phyloP scores from a whole-genome alignment of 257 asterid species.

The Avicennia marina region DNA sequence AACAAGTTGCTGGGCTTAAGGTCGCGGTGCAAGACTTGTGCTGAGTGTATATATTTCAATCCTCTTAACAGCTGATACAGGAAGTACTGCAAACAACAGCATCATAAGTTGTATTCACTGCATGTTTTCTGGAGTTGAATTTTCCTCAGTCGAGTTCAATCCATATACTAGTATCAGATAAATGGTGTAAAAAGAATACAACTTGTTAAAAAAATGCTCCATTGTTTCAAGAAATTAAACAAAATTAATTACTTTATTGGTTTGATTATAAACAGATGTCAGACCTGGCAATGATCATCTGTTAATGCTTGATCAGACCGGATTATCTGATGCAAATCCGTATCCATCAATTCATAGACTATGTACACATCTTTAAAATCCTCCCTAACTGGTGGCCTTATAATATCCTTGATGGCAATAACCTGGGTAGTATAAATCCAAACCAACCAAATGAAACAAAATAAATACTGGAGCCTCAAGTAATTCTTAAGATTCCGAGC shows the following conservation, averaged over 20 bases:
- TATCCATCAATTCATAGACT: conserved; percentile 79
- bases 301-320: conserved; percentile 70
- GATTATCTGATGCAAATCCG: conserved; percentile 87
- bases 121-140: not conserved
- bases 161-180: not conserved
- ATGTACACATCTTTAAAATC: conserved; percentile 75
- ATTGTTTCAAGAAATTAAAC: not conserved
- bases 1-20: conserved; percentile 83
- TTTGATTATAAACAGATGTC: not conserved
- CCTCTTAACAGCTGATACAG: conserved; percentile 79
- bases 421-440: conserved; percentile 36
- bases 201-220: not conserved
- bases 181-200: not conserved
- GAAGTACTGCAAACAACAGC: conserved; percentile 61
- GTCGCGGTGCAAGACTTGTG: conserved; percentile 83
- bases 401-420: conserved; percentile 73
- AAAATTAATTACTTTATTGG: not conserved
- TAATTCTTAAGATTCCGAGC: not conserved
- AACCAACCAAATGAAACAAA: not conserved
- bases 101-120: not conserved
- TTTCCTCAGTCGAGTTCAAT: not conserved
- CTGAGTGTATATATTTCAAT: conserved; percentile 81
- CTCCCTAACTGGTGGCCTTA: conserved; percentile 66
- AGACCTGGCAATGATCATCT: conserved; percentile 82
- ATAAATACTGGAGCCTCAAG: not conserved